Base-by-base conservation (phyloP, 2,329 filamentous ascomycete species). In the Seiridium cupressi region DNA sequence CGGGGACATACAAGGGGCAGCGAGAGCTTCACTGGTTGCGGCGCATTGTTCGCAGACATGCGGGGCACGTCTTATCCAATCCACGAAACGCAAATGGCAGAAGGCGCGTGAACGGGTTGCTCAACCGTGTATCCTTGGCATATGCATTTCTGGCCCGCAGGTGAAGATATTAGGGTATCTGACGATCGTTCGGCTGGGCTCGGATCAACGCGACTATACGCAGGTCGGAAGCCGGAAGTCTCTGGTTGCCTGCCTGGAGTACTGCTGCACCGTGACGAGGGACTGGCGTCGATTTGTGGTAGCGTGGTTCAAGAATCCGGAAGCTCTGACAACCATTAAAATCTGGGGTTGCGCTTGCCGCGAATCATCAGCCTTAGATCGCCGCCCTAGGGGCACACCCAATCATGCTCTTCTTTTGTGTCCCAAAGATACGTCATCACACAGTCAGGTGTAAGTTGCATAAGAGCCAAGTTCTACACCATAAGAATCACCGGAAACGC, bases 11-110 rank as follows among this genome's bases (percentile, higher is more conserved):
- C 87, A 68, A 92, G 81, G 65, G 91, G 91, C 63, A 94, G 82
- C 63, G 91, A 93, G 65, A 94, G 84, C 80, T 92, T 93, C 78
- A 94, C 90, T 62, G 89, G 89, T 76, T 87, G 85, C 65, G 82
- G 79, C 64, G 81, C 77, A 81, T 80, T 79, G 69, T 71, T 79
- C 66, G 78, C 73, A 76, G 81, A 82, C 82, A 84, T 84, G 73
- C 74, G 72, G 76, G 72, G 72, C 71, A 67, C 66, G 62, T 42
- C 38, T 42, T 42, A 13, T 7, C 38, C 35, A 53, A 13, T 7
- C 38, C 35, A 53, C 46, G 49, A 53, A 26, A 26, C 18, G 18
- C 13, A 31, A 44, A 8, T 34, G 13, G 46, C 51, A 0, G 53
- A 44, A 51, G 32, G 44, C 26, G 34, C 36, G 53, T 36, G 5